phyloP scores from a whole-genome alignment of 495 filamentous ascomycete species.

The Lentithecium fluviatile region DNA sequence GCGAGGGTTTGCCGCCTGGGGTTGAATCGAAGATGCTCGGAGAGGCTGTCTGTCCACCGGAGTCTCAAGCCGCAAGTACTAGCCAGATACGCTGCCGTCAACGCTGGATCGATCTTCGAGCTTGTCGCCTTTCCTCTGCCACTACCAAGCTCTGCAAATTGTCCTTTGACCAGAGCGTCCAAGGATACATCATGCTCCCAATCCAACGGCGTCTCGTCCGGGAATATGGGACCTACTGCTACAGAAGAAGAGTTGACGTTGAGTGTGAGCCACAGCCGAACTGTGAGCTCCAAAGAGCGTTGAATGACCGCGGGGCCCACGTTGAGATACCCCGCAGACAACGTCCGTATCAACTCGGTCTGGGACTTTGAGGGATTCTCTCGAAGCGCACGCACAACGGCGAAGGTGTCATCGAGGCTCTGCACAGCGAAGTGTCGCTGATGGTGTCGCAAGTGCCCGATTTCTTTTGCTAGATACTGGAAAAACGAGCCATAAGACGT shows the following conservation, averaged over 20 bases:
- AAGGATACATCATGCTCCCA: slow-evolving; percentile 1
- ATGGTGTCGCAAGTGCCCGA: background rate
- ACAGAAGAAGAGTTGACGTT: slow-evolving; percentile 11
- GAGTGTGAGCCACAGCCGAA: slow-evolving; percentile 14
- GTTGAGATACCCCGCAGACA: background rate
- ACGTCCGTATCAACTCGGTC: background rate
- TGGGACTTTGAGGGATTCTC: background rate
- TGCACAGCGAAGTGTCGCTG: background rate
- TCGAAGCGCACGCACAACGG: background rate
- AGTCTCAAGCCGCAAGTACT: slow-evolving; percentile 9
- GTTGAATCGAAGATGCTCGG: slow-evolving; percentile 8
- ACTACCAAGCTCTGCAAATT: background rate
- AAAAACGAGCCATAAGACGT: background rate
- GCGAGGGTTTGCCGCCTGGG: background rate
- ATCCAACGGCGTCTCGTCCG: slow-evolving; percentile 5
- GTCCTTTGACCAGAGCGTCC: background rate
- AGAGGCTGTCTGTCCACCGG: slow-evolving; percentile 9
- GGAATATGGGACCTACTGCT: slow-evolving; percentile 9
- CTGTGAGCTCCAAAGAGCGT: slow-evolving; percentile 9
- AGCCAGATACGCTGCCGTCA: slow-evolving; percentile 15
- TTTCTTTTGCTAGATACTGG: background rate
- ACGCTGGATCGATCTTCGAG: slow-evolving; percentile 1
- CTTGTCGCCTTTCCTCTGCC: background rate
- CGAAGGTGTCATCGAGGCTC: background rate
- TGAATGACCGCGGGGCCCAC: background rate